Evolutionary conservation across 225 moss, liverwort and hornwort genomes (phyloP).

Genomic region (Polytrichum formosum): DNA sequence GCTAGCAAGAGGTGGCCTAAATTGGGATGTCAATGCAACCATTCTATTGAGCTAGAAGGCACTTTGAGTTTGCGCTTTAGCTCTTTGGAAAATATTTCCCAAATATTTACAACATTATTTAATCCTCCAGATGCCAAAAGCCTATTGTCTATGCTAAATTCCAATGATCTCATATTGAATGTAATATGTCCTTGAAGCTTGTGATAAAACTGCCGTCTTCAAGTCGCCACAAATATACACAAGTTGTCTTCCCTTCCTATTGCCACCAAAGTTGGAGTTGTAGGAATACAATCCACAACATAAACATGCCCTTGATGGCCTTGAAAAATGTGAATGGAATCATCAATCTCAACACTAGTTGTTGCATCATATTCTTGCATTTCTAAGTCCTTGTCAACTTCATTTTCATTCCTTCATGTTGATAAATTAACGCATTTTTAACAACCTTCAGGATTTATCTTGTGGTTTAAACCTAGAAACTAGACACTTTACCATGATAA

Average conservation of each 20-base stretch:
- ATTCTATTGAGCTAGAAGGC: constrained; percentile 12
- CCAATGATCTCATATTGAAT: not conserved
- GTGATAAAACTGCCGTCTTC: not conserved
- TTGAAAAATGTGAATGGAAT: not conserved
- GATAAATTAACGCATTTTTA: too few relatives aligned
- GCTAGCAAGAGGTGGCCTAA: constrained; percentile 21
- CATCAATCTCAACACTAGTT: not conserved
- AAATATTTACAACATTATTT: constrained; percentile 1
- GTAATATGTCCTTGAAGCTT: not conserved
- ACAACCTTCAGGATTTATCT: too few relatives aligned
- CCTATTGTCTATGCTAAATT: not conserved
- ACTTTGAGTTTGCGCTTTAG: not conserved
- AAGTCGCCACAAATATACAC: not conserved
- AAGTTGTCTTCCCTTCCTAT: not conserved
- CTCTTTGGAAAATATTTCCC: not conserved
- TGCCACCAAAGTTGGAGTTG: not conserved
- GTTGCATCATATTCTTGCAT: not conserved
- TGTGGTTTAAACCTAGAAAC: too few relatives aligned
- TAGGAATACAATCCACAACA: not conserved
- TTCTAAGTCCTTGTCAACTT: too few relatives aligned
- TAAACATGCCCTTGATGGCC: not conserved
- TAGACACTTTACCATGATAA: too few relatives aligned
- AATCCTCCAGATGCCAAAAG: not conserved
- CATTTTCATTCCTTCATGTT: too few relatives aligned
- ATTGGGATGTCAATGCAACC: constrained; percentile 43